Base-by-base conservation (phyloP, 164 flowering plant genomes). In the Umbellularia californica region DNA sequence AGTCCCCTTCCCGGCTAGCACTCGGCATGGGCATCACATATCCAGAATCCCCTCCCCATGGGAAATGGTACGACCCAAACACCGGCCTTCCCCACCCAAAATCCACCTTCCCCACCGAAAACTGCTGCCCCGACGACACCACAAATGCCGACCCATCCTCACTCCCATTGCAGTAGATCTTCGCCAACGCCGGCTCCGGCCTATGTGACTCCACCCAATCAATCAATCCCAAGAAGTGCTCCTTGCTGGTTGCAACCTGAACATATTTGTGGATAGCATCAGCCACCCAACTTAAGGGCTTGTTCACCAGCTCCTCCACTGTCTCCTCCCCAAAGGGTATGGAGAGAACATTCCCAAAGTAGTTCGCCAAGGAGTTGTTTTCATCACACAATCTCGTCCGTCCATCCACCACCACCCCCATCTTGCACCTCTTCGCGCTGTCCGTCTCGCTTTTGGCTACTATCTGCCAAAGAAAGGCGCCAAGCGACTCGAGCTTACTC, bases 21-120 rank as follows among this genome's bases (percentile, higher is more conserved):
- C 81, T 85, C 27, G 84, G 84, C 81, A 83, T 80, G 1, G 85
- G 85, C 87, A 85, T 82, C 70, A 83, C 87, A 28, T 77, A 83
- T 22, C 85, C 82, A 0, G 81, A 62, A 2, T 77, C 73, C 1
- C 85, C 81, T 0, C 78, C 85, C 83, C 84, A 83, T 0, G 83
- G 83, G 30, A 81, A 80, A 74, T 84, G 82, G 65, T 79, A 82
- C 0, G 85, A 84, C 73, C 82, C 81, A 9, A 84, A 72, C 10
- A 35, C 50, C n/a, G 82, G 81, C 66, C 23, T 71, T 1, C n/a
- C n/a, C n/a, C n/a, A n/a, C n/a, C n/a, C n/a, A n/a, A n/a, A 84
- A 64, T 84, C 82, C 50, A 84, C 72, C 72, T 76, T 52, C 25
- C 33, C 28, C 0, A 74, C 78, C 41, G 81, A 82, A 63, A 84